phyloP scores from a whole-genome alignment of 768 basidiomycete species.

The Lactarius vividus region DNA sequence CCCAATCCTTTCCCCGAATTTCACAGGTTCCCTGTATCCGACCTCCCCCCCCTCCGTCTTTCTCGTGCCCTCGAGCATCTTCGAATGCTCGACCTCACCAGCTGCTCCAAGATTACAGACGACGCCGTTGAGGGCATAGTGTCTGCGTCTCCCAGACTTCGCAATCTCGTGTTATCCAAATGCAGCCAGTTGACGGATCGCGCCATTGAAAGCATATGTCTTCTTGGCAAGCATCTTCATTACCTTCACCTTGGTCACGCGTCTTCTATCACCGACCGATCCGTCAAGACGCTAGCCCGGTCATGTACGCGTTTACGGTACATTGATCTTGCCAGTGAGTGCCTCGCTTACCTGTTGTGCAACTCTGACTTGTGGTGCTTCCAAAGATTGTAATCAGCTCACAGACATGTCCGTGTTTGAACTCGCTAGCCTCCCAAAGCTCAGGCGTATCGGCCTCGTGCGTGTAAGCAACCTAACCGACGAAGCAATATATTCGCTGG shows the following conservation, averaged over 20 bases:
- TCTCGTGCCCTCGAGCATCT: conserved; percentile 73
- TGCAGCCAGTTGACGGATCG: conserved; percentile 77
- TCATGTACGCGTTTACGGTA: conserved; percentile 89
- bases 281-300: conserved; percentile 78
- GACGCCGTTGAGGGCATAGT: conserved; percentile 81
- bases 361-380: conserved; percentile 19
- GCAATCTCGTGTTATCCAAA: conserved; percentile 85
- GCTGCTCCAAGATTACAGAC: conserved; percentile 78
- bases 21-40: conserved; percentile 36
- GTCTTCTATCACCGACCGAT: conserved; percentile 82
- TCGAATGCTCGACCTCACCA: conserved; percentile 90
- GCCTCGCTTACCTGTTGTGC: neutral
- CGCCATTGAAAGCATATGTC: conserved; percentile 79
- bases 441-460: conserved; percentile 93
- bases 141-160: conserved; percentile 75
- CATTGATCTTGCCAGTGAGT: conserved; percentile 93
- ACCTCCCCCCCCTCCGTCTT: conserved; percentile 65
- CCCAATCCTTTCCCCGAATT: conserved; percentile 39
- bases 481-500: conserved; percentile 85
- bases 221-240: conserved; percentile 88
- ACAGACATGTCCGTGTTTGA: conserved; percentile 96
- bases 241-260: conserved; percentile 96
- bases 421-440: conserved; percentile 80
- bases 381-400: conserved; percentile 73
- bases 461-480: conserved; percentile 92